A percentile compares a stretch with the other conserved stretches of the same genome.
phyloP scores from a whole-genome alignment of 352 stramenopile species.

The Globisporangium carolinianum region DNA sequence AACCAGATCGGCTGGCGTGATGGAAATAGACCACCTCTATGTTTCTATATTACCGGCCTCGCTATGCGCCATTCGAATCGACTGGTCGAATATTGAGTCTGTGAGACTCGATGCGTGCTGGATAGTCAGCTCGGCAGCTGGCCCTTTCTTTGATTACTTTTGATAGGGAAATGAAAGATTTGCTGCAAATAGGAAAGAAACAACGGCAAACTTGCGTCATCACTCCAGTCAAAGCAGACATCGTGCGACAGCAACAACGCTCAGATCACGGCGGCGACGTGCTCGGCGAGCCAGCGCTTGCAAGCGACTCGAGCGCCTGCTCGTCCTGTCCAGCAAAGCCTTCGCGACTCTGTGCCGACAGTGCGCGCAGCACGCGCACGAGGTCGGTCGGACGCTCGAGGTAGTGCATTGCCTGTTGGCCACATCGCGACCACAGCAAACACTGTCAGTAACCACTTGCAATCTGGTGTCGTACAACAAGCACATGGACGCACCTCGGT shows the following conservation, averaged over 20 bases:
- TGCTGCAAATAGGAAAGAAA: no score
- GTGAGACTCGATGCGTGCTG: background rate
- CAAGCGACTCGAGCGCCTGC: conserved; percentile 1
- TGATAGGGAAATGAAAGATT: no score
- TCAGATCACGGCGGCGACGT: background rate
- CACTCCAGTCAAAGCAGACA: no score
- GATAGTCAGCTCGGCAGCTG: no score
- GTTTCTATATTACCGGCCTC: background rate
- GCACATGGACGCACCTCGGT: conserved; percentile 34
- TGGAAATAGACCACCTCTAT: conserved; percentile 5
- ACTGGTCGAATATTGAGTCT: background rate
- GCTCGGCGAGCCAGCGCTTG: background rate
- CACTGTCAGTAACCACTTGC: background rate
- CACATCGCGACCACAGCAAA: background rate
- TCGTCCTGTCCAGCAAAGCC: conserved; percentile 20
- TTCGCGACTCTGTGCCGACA: conserved; percentile 54
- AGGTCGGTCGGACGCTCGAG: conserved; percentile 56
- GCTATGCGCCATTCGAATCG: background rate
- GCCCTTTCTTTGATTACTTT: no score
- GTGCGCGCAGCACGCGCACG: conserved; percentile 41
- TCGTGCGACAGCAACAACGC: background rate
- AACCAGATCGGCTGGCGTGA: conserved; percentile 1
- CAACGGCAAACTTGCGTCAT: no score
- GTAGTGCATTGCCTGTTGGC: conserved; percentile 58
- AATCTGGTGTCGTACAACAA: no score